Base-by-base conservation (phyloP, 2,329 filamentous ascomycete genomes). In the Colletotrichum simmondsii region DNA sequence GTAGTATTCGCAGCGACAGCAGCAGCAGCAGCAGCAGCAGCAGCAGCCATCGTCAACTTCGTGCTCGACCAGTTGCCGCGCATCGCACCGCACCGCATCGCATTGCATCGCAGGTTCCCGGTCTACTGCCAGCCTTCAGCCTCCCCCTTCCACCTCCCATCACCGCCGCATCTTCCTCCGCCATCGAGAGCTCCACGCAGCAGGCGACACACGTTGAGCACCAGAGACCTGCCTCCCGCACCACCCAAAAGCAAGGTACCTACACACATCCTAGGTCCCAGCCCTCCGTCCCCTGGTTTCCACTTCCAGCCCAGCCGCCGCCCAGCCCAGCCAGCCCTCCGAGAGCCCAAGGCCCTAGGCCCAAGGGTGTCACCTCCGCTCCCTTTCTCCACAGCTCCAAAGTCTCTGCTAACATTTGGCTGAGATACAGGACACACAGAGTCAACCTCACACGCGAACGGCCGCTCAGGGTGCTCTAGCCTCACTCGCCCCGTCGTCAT, bases 401-500 rank as follows among this genome's bases (percentile, higher is more conserved):
- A 42, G 37, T 42, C 37, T 19, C 37, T 42, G 16, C 37, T 42
- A 42, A 42, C 37, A 42, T 19, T 19, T 42, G 16, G 37, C 14
- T 19, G 37, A 19, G 37, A 19, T 35, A 35, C 32, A 35, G 32
- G 10, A 35, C 32, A 35, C 32, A 12, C 37, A 42, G 37, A 42
- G 16, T 42, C 37, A 16, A 42, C 37, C 3, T 42, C 37, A 42
- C 37, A 19, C 37, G 16, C 16, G 16, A 42, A 42, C 37, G 14
- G 32, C 35, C 35, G 62, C 62, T 71, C 19, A 49, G 19, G 42
- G 42, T 49, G 19, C 42, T 49, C 42, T 49, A 49, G 42, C 42
- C 42, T 49, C 42, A n/a, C 42, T 68, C 35, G 10, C 37, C 53
- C 65, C 32, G 32, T 72, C 65, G 42, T 56, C 65, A 59, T 52